Percentiles rank a stretch among this genome's conserved stretches.
phyloP scores from a whole-genome alignment of 345 rosid species.

The Sonneratia caseolaris region DNA sequence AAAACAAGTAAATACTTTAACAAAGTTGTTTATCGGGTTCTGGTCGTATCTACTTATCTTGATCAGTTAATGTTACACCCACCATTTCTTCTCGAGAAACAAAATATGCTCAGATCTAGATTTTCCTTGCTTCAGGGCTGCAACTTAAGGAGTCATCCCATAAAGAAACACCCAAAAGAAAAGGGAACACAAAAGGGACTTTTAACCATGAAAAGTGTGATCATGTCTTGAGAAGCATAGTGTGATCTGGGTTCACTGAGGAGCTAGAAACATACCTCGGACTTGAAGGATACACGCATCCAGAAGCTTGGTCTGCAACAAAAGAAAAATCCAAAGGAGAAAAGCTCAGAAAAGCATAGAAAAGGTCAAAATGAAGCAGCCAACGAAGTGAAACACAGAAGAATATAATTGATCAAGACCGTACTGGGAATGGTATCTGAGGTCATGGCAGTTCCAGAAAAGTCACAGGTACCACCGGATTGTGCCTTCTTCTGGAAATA shows the following conservation, averaged over 20 bases:
- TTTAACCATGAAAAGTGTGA: background rate
- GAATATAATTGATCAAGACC: too few species aligned
- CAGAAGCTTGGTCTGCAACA: slow-evolving; percentile 5
- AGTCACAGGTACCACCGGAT: slow-evolving; percentile 54
- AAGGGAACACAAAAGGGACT: background rate
- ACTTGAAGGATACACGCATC: slow-evolving; percentile 30
- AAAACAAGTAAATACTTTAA: background rate
- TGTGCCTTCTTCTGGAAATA: slow-evolving; percentile 67
- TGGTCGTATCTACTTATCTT: background rate
- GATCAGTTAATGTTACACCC: too few species aligned
- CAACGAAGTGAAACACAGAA: too few species aligned
- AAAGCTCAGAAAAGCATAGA: background rate
- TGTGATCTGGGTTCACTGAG: background rate
- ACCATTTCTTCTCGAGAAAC: too few species aligned
- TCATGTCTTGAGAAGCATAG: background rate
- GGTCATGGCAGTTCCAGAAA: slow-evolving; percentile 49
- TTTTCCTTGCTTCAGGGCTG: background rate
- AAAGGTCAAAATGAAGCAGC: too few species aligned
- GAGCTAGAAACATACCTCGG: slow-evolving; percentile 31
- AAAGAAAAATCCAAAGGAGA: background rate
- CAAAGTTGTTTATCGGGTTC: background rate
- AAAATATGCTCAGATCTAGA: background rate
- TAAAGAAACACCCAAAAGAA: background rate
- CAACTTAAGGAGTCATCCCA: background rate
- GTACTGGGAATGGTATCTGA: slow-evolving; percentile 33